Base-by-base conservation (phyloP, 495 filamentous ascomycete species). In the Tuber brumale region DNA sequence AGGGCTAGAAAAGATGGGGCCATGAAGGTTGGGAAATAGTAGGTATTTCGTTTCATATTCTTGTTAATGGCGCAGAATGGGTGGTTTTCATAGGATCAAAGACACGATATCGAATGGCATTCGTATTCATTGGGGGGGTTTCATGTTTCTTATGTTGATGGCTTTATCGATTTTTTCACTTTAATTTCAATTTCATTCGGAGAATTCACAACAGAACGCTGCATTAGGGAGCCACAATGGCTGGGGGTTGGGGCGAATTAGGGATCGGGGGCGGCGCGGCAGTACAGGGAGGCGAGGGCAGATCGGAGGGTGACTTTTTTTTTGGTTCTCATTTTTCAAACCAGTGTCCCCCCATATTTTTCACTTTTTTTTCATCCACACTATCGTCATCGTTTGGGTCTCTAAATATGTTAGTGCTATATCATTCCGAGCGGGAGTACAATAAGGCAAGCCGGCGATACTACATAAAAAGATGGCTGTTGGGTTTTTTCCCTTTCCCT, bases 71-170 rank as follows among this genome's bases (percentile, higher is more conserved):
- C 78, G 78, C 78, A 80, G 78, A 79, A 79, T 79, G 78, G 78
- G 78, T 74, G 72, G 78, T 80, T 66, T 80, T 80, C 78, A 80
- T 80, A 80, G 78, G 76, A 79, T 80, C 73, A 79, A 66, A 70
- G 77, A 79, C 77, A 79, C 77, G 78, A 80, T 80, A 78, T 80
- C 76, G 77, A 76, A 80, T 74, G 73, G 79, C 78, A 79, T 78
- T 72, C 57, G 27, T 66, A 66, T 31, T 66, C 57, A 66, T 66
- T 66, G 57, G 57, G 57, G 57, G 57, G 57, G 31, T 66, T 66
- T 66, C 57, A 66, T 35, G 27, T 66, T 80, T 80, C 78, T 75
- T 79, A 79, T 79, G 75, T 79, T 71, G 69, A 79, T 79, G 79
- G 78, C 73, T 73, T 80, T 79, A 75, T 69, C 31, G 2, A 71